Evolutionary conservation across 768 basidiomycete genomes (phyloP).

Genomic region (Tricholoma sp.): DNA sequence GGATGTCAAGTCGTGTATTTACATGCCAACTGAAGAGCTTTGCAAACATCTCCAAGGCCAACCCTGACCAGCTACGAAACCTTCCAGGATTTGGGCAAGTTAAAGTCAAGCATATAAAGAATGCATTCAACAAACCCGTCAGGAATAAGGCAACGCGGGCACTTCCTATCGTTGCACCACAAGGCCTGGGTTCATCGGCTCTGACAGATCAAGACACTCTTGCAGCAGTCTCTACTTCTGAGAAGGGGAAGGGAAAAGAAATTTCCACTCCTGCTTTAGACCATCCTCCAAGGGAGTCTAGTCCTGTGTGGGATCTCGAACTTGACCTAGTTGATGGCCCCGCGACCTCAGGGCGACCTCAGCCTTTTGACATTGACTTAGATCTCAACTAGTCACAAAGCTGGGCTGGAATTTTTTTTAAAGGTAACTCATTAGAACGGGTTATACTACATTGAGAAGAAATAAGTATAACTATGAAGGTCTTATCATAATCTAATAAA

Average conservation of each 20-base stretch:
- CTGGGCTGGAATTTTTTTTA: background rate
- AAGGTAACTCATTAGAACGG: background rate
- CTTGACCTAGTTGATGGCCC: slow-evolving; percentile 37
- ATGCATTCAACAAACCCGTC: slow-evolving; percentile 89
- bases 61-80: slow-evolving; percentile 67
- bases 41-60: slow-evolving; percentile 69
- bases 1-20: background rate
- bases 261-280: slow-evolving; percentile 11
- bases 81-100: slow-evolving; percentile 93
- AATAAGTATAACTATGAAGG: slow-evolving; percentile 2
- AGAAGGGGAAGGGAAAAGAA: slow-evolving; percentile 14
- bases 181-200: slow-evolving; percentile 13
- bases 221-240: slow-evolving; percentile 1
- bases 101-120: slow-evolving; percentile 87
- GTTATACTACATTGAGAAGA: background rate
- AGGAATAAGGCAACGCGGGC: slow-evolving; percentile 57
- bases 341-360: slow-evolving; percentile 11
- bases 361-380: slow-evolving; percentile 43
- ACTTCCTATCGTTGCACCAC: slow-evolving; percentile 28
- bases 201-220: background rate
- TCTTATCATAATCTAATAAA: background rate
- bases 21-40: slow-evolving; percentile 58
- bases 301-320: slow-evolving; percentile 74
- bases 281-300: slow-evolving; percentile 33
- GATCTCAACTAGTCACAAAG: slow-evolving; percentile 30